phyloP scores from a whole-genome alignment of 495 filamentous ascomycete genomes.

The Evernia prunastri region DNA sequence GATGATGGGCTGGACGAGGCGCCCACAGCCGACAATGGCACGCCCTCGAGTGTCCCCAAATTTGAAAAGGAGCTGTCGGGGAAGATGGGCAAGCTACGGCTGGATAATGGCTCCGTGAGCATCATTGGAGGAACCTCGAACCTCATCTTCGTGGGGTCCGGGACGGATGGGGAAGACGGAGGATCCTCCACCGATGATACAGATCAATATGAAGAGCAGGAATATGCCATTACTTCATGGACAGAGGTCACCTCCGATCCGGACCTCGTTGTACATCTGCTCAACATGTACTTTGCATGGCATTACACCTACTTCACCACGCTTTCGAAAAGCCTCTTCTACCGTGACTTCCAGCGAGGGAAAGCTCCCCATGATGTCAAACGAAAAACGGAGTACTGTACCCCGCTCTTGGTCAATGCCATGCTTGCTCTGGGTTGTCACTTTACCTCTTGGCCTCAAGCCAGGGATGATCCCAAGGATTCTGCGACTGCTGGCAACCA shows the following conservation, averaged over 20 bases:
- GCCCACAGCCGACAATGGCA: conserved; percentile 32
- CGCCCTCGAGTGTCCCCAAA: conserved; percentile 43
- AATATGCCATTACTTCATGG: conserved; percentile 73
- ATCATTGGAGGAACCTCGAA: conserved; percentile 96
- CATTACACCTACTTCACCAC: conserved; percentile 97
- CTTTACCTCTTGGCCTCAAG: conserved; percentile 72
- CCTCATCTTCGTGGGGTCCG: conserved; percentile 70
- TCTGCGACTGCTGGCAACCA: conserved; percentile 88
- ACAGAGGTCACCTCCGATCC: conserved; percentile 77
- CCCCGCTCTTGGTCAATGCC: conserved; percentile 82
- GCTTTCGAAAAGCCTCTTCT: conserved; percentile 84
- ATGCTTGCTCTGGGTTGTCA: conserved; percentile 96
- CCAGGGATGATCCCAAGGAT: conserved; percentile 62
- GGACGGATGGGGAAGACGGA: conserved; percentile 44
- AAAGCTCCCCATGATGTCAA: conserved; percentile 40
- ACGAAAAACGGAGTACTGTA: conserved; percentile 66
- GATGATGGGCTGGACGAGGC: conserved; percentile 40
- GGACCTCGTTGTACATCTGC: conserved; percentile 73
- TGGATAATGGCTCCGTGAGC: conserved; percentile 85
- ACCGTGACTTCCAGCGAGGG: conserved; percentile 72
- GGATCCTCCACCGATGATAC: conserved; percentile 35
- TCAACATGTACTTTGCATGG: conserved; percentile 98
- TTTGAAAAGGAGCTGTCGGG: conserved; percentile 84
- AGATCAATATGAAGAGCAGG: conserved; percentile 45
- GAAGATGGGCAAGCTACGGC: conserved; percentile 82